Percentiles rank a stretch among this genome's conserved stretches.
phyloP scores from a whole-genome alignment of 306 rosid species.

The Argentina anserina region DNA sequence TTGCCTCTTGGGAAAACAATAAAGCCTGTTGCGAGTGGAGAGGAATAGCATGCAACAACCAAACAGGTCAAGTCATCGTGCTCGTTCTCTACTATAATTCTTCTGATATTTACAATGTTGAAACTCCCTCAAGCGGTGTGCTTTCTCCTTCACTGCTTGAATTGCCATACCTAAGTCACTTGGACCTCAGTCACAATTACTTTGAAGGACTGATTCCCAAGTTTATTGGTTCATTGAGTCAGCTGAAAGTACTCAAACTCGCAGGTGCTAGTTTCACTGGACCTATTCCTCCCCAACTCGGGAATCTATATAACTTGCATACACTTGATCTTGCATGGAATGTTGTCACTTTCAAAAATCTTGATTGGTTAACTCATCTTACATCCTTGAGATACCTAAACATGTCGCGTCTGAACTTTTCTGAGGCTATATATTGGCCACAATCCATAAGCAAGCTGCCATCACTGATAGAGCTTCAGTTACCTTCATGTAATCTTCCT shows the following conservation, averaged over 20 bases:
- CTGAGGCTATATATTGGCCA: neutral
- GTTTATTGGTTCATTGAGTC: neutral
- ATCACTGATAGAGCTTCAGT: neutral
- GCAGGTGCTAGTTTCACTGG: neutral
- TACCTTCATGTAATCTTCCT: slow-evolving; percentile 1
- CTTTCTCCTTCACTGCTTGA: neutral
- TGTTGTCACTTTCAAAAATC: neutral
- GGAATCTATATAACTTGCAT: neutral
- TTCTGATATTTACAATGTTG: neutral
- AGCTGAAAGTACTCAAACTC: neutral
- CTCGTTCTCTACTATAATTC: neutral
- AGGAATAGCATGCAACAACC: slow-evolving; percentile 1
- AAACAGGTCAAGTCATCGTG: neutral
- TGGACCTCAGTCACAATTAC: neutral
- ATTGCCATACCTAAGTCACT: neutral
- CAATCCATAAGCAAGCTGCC: neutral
- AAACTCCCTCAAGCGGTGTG: neutral
- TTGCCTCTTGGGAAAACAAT: neutral
- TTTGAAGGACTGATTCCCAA: neutral
- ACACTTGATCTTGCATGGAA: neutral
- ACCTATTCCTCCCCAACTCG: neutral
- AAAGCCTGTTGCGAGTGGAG: neutral
- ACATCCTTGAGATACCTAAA: neutral
- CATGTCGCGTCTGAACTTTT: neutral
- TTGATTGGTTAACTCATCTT: neutral